phyloP scores from a whole-genome alignment of 1,284 basidiomycete species.

The Cryptococcus amylolentus region DNA sequence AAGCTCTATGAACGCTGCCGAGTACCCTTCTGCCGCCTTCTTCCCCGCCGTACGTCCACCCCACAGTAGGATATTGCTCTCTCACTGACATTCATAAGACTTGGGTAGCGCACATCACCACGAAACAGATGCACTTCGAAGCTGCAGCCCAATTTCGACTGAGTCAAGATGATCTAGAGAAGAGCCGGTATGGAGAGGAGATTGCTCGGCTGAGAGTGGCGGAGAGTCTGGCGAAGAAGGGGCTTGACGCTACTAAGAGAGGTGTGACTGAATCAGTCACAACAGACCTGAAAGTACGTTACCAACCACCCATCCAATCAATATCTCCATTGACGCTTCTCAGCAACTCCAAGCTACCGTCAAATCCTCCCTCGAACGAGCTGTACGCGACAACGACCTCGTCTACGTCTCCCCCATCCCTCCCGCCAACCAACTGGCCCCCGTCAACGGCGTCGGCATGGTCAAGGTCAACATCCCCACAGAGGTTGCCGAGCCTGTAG shows the following conservation, averaged over 20 bases:
- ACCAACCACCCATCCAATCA: neutral
- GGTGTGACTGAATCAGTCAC: constrained; percentile 63
- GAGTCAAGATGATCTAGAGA: constrained; percentile 84
- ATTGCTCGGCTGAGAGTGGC: constrained; percentile 70
- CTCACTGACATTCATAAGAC: constrained; percentile 52
- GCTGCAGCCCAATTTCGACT: constrained; percentile 88
- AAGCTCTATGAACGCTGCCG: constrained; percentile 56
- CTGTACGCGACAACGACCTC: constrained; percentile 88
- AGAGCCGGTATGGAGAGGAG: constrained; percentile 78
- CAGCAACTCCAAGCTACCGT: constrained; percentile 69
- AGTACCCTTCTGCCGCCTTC: constrained; percentile 46
- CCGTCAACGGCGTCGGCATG: constrained; percentile 66
- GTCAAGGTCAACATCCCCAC: constrained; percentile 62
- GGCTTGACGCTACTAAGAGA: constrained; percentile 65
- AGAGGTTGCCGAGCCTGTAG: constrained; percentile 60
- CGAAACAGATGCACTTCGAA: constrained; percentile 81
- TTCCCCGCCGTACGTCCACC: constrained; percentile 40
- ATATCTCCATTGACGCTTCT: constrained; percentile 47
- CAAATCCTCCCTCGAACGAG: constrained; percentile 56
- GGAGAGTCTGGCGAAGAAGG: constrained; percentile 66
- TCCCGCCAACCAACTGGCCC: constrained; percentile 62
- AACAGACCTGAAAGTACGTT: constrained; percentile 69
- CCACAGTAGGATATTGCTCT: neutral
- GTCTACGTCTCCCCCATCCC: constrained; percentile 92
- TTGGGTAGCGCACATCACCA: constrained; percentile 77